Evolutionary conservation across 257 asterid species (phyloP).

Genomic region (Solanum tarijense): DNA sequence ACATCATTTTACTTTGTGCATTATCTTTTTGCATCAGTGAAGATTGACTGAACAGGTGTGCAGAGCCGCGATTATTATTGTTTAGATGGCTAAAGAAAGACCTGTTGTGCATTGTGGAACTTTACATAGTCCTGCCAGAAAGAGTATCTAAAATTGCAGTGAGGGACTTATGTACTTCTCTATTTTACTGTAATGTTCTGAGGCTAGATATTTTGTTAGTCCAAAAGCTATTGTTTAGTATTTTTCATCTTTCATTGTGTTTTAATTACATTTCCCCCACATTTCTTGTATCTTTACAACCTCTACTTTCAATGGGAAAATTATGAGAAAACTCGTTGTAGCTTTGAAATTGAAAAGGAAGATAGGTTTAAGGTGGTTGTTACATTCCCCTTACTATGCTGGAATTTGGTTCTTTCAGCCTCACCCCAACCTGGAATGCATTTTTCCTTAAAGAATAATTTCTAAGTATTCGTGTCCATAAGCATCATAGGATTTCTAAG

Average conservation of each 20-base stretch:
- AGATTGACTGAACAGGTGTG: constrained; percentile 53
- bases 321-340: background rate
- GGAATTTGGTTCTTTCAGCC: background rate
- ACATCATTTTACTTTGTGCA: constrained; percentile 79
- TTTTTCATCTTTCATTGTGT: constrained; percentile 5
- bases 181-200: constrained; percentile 3
- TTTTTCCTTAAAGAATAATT: background rate
- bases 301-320: background rate
- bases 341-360: background rate
- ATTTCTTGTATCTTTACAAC: background rate
- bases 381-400: background rate
- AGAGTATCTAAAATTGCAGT: constrained; percentile 13
- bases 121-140: background rate
- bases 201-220: constrained; percentile 22
- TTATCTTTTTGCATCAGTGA: constrained; percentile 79
- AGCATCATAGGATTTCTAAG: background rate
- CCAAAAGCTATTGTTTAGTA: constrained; percentile 23
- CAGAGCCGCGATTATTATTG: background rate
- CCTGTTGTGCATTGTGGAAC: constrained; percentile 6
- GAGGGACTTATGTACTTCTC: background rate
- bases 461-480: background rate
- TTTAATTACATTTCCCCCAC: background rate
- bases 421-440: background rate
- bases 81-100: background rate
- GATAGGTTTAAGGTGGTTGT: background rate